Percentiles rank a stretch among this genome's conserved stretches.
Evolutionary conservation across 192 early-diverging fungal species (phyloP).

Genomic region (Rhizoclosmatium sp.): DNA sequence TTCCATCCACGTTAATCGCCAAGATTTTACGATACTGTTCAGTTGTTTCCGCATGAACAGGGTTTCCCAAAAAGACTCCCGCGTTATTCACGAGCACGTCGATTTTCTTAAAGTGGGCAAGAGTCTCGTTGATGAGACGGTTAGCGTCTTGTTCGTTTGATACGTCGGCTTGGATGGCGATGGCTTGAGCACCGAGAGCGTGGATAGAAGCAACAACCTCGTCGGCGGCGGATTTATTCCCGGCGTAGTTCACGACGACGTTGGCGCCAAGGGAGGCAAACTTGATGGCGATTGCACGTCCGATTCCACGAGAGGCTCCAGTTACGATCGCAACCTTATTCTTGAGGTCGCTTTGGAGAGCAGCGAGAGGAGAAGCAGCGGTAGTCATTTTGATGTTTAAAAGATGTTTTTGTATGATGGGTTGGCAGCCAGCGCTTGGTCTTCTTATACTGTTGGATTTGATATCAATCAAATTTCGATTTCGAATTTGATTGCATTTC

Average conservation of each 20-base stretch:
- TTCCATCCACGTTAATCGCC: conserved; percentile 41
- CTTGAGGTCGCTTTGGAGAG: too few species aligned
- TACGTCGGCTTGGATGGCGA: conserved; percentile 51
- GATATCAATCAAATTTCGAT: too few species aligned
- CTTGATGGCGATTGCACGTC: conserved; percentile 16
- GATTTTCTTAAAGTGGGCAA: conserved; percentile 37
- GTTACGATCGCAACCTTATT: too few species aligned
- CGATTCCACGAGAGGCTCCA: neutral
- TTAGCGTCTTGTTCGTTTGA: conserved; percentile 20
- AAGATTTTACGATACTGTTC: conserved; percentile 42
- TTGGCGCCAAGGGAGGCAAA: conserved; percentile 20
- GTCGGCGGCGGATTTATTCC: conserved; percentile 12
- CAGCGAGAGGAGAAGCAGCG: too few species aligned
- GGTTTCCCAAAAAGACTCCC: conserved; percentile 31
- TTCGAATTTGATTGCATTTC: too few species aligned
- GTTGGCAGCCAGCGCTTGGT: too few species aligned
- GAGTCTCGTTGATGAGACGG: too few species aligned
- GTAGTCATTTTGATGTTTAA: too few species aligned
- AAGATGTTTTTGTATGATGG: too few species aligned
- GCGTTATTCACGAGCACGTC: conserved; percentile 32
- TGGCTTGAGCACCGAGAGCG: conserved; percentile 39
- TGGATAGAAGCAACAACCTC: conserved; percentile 17
- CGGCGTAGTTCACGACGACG: conserved; percentile 24
- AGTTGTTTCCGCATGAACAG: conserved; percentile 42
- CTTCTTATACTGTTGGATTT: too few species aligned